These are phyloP conservation scores for Neckera pumila DNA, from an alignment of 225 moss, liverwort and hornwort species.

Conservation along the genomic window DNA sequence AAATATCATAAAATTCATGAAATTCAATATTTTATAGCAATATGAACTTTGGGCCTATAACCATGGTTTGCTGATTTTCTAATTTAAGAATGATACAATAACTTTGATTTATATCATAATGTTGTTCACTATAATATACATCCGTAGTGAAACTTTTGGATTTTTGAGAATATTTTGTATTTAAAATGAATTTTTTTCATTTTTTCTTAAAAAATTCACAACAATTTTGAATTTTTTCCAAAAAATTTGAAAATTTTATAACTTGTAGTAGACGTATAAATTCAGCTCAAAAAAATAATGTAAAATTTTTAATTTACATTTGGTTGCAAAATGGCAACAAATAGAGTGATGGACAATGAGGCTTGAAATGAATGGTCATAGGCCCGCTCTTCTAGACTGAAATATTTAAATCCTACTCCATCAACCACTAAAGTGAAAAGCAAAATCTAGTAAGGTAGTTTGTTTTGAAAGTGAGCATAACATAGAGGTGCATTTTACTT, in stretches of 20 bases:
- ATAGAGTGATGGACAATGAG: not conserved
- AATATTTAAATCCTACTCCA: not conserved
- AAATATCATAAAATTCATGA: no score
- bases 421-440: no score
- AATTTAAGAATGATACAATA: rapidly evolving
- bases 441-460: no score
- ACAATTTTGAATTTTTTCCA: no score
- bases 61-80: not conserved
- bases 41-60: not conserved
- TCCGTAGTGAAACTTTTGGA: not conserved
- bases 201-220: no score
- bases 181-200: no score
- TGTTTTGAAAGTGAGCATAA: no score
- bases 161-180: no score
- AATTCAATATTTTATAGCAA: not conserved
- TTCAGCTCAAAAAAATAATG: not conserved
- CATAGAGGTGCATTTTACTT: no score
- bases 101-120: not conserved
- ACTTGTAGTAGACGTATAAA: not conserved
- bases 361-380: not conserved
- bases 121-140: not conserved
- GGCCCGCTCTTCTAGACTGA: rapidly evolving
- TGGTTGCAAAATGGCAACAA: not conserved
- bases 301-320: not conserved
- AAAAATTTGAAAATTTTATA: not conserved